Evolutionary conservation across 768 basidiomycete species (phyloP).

Genomic region (Mycena metata): DNA sequence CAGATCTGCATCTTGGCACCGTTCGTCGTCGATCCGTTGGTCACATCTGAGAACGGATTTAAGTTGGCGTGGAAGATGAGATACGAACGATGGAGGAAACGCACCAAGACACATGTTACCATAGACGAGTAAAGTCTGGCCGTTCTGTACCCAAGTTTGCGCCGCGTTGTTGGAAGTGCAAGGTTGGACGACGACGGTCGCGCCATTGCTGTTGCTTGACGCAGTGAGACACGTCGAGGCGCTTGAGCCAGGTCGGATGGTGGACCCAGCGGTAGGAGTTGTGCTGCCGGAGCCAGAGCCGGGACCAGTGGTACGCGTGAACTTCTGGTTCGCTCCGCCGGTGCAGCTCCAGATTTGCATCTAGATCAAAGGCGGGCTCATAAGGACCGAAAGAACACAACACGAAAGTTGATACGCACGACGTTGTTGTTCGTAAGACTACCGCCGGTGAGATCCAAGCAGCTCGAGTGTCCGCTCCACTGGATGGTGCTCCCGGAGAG

Average conservation of each 20-base stretch:
- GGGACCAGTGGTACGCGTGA: conserved; percentile 26
- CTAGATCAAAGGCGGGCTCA: conserved; percentile 21
- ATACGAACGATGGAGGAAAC: conserved; percentile 2
- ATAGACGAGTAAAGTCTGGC: conserved; percentile 21
- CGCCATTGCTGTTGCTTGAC: no score
- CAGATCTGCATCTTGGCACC: conserved; percentile 44
- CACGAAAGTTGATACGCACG: neutral
- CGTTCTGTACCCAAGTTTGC: conserved; percentile 24
- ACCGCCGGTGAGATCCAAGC: conserved; percentile 34
- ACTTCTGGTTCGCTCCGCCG: conserved; percentile 38
- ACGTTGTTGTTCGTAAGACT: conserved; percentile 35
- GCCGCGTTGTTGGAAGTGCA: conserved; percentile 9
- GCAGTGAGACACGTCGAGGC: conserved; percentile 21
- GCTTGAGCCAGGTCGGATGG: conserved; percentile 17
- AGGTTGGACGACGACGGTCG: neutral
- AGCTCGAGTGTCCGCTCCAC: conserved; percentile 1
- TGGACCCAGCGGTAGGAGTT: neutral
- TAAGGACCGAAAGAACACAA: neutral
- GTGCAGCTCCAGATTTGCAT: conserved; percentile 43
- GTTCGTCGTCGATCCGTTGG: conserved; percentile 36
- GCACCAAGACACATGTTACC: conserved; percentile 32
- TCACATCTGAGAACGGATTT: conserved; percentile 28
- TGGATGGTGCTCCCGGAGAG: conserved; percentile 1
- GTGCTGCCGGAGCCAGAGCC: no score
- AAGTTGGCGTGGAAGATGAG: no score